Base-by-base conservation (phyloP, 768 basidiomycete genomes). In the Panaeolus cyanescens region DNA sequence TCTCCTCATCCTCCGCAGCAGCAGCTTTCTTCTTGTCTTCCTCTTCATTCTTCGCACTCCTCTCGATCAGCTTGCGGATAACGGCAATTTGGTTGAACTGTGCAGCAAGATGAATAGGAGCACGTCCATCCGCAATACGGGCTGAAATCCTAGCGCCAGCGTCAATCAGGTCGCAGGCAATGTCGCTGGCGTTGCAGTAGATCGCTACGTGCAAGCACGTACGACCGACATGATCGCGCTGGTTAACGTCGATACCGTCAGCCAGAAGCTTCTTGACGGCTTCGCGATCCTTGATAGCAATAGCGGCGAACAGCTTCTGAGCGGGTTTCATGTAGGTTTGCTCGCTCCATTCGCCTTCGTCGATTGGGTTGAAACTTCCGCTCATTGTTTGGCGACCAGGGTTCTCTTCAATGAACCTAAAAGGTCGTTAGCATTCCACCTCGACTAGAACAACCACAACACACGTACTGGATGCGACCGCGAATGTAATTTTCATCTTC, bases 311-410 rank as follows among this genome's bases (percentile, higher is more conserved):
- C 59, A 89, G 80, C 60, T 80, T 78, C 59, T 84, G 82, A 0
- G 79, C 78, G 13, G 77, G 77, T 10, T 81, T 83, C 62, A 87
- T 77, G 68, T 88, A 89, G 8, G 83, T 85, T 62, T 85, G 83
- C 32, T 77, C 84, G 59, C 80, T 80, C 87, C 87, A 89, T 76
- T 87, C 85, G 10, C 85, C 85, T 12, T 80, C 83, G 62, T 89
- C 86, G 67, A 88, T 87, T 0, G 86, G 86, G 57, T 85, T 83
- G 76, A 88, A 88, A 66, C 83, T 84, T 1, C 87, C 87, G 0
- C 85, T 81, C 37, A 88, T 81, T 36, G 73, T 81, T 68, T 88
- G 86, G 9, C 85, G 83, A 0, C 85, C 85, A 2, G 85, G 86
- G 62, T 88, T 80, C 56, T 86, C 83, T 64, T 83, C 70, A 19